Base-by-base conservation (phyloP, 1,284 basidiomycete species). In the Fomes fomentarius region DNA sequence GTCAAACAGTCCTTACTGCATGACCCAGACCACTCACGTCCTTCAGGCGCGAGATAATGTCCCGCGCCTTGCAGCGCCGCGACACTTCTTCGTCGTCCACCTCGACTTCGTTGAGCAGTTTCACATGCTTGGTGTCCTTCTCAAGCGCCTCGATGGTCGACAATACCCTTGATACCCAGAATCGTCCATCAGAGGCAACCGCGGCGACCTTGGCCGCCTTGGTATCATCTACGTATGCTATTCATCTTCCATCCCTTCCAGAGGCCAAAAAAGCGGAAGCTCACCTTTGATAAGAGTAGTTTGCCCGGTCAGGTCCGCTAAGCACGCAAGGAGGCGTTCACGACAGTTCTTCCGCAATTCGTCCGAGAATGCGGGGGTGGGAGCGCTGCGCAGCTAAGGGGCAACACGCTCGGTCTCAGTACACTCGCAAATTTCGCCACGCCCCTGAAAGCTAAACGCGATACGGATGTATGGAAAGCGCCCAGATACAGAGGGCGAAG, bases 111-210 rank as follows among this genome's bases (percentile, higher is more conserved):
- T 73, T 69, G 1, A 89, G 70, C 1, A 78, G 61, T n/a, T 78
- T 72, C 42, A 88, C 82, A 65, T 93, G 87, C 69, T 92, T 93
- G 30, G 67, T 66, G 68, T 96, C 91, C 50, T 78, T 76, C 66
- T 90, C 85, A 28, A 94, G 68, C 42, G 67, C 64, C 22, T 77
- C 73, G 53, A 97, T 77, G 7, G 82, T 83, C 4, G 76, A 71
- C 31, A 94, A 75, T 4, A 85, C 83, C 63, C 85, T 85, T 6
- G 84, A 78, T 3, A 93, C 75, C 96, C 95, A 98, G 51, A 91
- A 84, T 62, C 87, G 80, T 22, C 93, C 91, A 51, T 89, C 81
- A 5, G 83, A 78, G 39, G 89, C 82, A 21, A 84, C 80, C 2
- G 83, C 89, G 17, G 82, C 73, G 19, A 79, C 69, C 66, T 86